These are phyloP conservation scores for Pseudopithomyces maydicus DNA, from an alignment of 2,329 filamentous ascomycete species.

Conservation along the genomic window DNA sequence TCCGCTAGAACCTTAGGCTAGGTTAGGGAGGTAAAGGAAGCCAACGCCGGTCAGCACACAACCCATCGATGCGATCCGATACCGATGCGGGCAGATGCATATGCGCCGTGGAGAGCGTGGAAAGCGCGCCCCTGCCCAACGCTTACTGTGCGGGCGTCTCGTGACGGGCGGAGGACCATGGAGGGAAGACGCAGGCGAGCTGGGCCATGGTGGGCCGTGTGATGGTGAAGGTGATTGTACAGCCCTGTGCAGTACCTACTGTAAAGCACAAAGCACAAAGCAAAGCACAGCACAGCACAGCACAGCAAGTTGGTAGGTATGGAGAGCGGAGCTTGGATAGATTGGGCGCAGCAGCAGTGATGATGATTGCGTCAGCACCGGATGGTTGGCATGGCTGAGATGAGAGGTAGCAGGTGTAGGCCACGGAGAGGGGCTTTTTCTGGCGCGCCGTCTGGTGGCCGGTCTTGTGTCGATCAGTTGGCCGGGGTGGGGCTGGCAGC, in stretches of 20 bases:
- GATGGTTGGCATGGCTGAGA: conserved; percentile 16
- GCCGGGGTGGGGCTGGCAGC: conserved; percentile 33
- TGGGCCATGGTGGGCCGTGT: conserved; percentile 26
- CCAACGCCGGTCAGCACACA: conserved; percentile 24
- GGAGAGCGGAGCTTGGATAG: neutral
- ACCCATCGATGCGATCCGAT: conserved; percentile 20
- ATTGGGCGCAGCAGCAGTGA: conserved; percentile 5
- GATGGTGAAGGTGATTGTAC: no score
- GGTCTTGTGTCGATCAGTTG: conserved; percentile 38
- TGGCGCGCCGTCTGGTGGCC: conserved; percentile 7
- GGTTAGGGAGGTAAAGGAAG: conserved; percentile 2
- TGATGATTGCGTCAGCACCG: conserved; percentile 32
- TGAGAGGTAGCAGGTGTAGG: conserved; percentile 28
- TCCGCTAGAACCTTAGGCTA: conserved; percentile 6
- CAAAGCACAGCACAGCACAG: no score
- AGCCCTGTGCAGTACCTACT: no score
- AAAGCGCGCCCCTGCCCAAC: conserved; percentile 20
- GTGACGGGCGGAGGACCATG: conserved; percentile 34
- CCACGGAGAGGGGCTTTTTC: conserved; percentile 23
- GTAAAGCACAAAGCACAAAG: no score
- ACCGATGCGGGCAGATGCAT: conserved; percentile 19
- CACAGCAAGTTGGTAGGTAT: no score
- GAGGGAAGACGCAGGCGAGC: conserved; percentile 24
- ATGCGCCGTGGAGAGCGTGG: conserved; percentile 16
- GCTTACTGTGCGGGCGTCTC: conserved; percentile 30